Evolutionary conservation across 2,329 filamentous ascomycete genomes (phyloP), one percentile per base, ranked within the genome.

Genomic region (Diaporthe destruens): DNA sequence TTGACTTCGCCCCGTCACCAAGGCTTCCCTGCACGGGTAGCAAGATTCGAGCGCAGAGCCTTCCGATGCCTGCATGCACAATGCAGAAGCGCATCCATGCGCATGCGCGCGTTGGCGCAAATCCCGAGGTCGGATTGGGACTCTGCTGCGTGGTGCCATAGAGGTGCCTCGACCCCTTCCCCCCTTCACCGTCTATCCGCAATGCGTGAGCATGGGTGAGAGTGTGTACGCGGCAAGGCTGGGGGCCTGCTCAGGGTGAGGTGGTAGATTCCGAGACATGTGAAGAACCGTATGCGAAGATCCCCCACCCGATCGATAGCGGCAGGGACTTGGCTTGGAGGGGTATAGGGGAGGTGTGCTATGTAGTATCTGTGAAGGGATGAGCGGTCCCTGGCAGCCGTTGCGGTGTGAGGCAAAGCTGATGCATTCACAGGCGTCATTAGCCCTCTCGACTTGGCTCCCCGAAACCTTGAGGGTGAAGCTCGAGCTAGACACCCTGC

Each of bases 261-360:
- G 29, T 65, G 59, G 59, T 49, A 65, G 59, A 36, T 34, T 65
- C 59, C 59, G 59, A 65, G 59, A 65, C 59, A 65, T 65, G 59
- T 65, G 59, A 65, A 65, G 11, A 23, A n/a, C 29, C 29, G 29
- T 29, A 42, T 16, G 56, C 56, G 7, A 42, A 25, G 14, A 9
- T 47, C 42, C 59, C 44, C 59, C 59, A 34, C 59, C 59, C 59
- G 59, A 65, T 65, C 59, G 59, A 65, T 47, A 20, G 34, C 20
- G 55, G 29, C 57, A 61, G 25, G 23, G 14, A 23, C n/a, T 63
- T 47, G 39, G 25, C 57, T 47, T 12, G 23, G 23, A 4, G 14
- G 16, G n/a, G 34, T 6, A 16, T 16, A 4, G 14, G 16, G n/a
- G 34, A n/a, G 16, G 16, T 39, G 18, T n/a, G n/a, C n/a, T n/a